A percentile compares a stretch with the other conserved stretches of the same genome.
These are phyloP conservation scores for Rosellinia necatrix DNA, from an alignment of 2,329 filamentous ascomycete genomes.

Conservation along the genomic window DNA sequence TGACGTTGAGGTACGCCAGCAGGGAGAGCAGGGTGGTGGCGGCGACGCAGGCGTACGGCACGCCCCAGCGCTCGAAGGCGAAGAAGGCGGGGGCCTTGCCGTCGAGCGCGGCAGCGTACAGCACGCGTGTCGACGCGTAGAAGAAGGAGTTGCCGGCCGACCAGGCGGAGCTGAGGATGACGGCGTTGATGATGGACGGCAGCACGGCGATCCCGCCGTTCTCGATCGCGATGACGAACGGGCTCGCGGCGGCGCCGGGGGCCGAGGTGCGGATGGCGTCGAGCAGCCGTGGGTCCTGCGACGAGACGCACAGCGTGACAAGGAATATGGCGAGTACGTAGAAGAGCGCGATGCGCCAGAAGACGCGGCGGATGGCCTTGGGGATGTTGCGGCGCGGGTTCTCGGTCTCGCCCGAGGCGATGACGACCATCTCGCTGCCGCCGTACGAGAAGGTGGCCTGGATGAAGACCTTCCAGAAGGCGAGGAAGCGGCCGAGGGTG, in stretches of 20 bases:
- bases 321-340: slow-evolving; percentile 67
- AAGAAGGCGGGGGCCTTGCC: slow-evolving; percentile 56
- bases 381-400: slow-evolving; percentile 66
- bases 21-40: slow-evolving; percentile 64
- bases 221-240: slow-evolving; percentile 69
- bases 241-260: slow-evolving; percentile 46
- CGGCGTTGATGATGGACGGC: slow-evolving; percentile 68
- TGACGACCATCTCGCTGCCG: slow-evolving; percentile 50
- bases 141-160: slow-evolving; percentile 43
- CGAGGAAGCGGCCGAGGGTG: slow-evolving; percentile 46
- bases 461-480: slow-evolving; percentile 52
- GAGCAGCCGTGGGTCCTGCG: slow-evolving; percentile 39
- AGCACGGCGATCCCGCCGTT: slow-evolving; percentile 64
- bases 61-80: slow-evolving; percentile 59
- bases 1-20: slow-evolving; percentile 67
- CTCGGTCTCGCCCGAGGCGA: slow-evolving; percentile 61
- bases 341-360: slow-evolving; percentile 69
- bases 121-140: slow-evolving; percentile 41
- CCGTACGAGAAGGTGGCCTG: slow-evolving; percentile 54
- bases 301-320: slow-evolving; percentile 43
- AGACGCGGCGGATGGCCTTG: slow-evolving; percentile 69
- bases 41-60: slow-evolving; percentile 63
- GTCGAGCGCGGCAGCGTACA: slow-evolving; percentile 53
- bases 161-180: slow-evolving; percentile 57
- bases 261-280: slow-evolving; percentile 36